Evolutionary conservation across 768 basidiomycete species (phyloP), one percentile per base, ranked within the genome.

Genomic region (Agaricus blazei): DNA sequence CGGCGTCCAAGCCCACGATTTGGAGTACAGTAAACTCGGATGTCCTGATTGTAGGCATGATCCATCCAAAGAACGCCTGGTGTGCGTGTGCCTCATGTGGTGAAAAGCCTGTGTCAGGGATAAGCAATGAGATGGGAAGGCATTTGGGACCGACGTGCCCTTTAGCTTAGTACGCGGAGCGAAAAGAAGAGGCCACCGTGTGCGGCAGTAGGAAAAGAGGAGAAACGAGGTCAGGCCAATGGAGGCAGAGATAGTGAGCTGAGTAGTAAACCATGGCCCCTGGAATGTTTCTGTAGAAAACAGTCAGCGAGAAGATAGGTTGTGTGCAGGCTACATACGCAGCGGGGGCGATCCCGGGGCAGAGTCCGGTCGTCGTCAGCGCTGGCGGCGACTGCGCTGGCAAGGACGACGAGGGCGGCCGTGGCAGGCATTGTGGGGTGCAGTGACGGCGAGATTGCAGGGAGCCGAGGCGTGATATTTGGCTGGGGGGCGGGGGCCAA

Each of bases 181-280:
- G 68, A 93, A 99, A 3, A 92, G 75, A 6, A 97, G 71, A 9
- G 93, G 91, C 89, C 90, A 96, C 64, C 90, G 76, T 5, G 86
- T 90, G 9, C 97, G 77, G 61, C 85, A 86, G 64, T 93, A 91
- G 3, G 89, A 96, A 72, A 99, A 99, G 3, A 92, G 65, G 14
- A 97, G 65, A 71, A 98, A 93, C 0, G 90, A 89, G 3, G 76
- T 68, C 1, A 93, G 41, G 1, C 97, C 96, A 56, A 99, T 84
- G 15, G 78, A 69, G 11, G 81, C 74, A 3, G 96, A 90, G 31
- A 98, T 82, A 2, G 79, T 69, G 15, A 96, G 74, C 68, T 98
- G 96, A 1, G 95, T 97, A 23, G 84, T 84, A 70, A 99, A 89
- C 97, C 97, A 98, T 34, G 94, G 93, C 0, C 96, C 95, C 65